Percentiles rank a stretch among this genome's conserved stretches.
Conservation (phyloP, 2,329 filamentous ascomycete species). For the Fusarium sp. region DNA sequence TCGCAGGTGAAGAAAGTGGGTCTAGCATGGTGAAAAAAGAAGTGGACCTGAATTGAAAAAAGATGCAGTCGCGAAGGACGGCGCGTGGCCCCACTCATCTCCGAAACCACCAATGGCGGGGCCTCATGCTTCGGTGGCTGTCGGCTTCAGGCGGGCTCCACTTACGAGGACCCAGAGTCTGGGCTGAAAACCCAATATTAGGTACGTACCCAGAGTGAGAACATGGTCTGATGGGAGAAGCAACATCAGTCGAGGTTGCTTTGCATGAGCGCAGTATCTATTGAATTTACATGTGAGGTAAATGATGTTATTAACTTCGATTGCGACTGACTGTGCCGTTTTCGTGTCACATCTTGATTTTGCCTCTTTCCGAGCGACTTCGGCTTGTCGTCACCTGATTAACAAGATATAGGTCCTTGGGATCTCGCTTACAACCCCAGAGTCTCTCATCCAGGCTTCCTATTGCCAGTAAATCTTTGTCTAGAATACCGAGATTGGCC, state of each 20-base stretch:
- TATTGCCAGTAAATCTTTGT: background rate
- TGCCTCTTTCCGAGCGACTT: slow-evolving; percentile 27
- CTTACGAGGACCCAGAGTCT: slow-evolving; percentile 17
- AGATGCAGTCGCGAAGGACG: slow-evolving; percentile 19
- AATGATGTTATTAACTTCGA: background rate
- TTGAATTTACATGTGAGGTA: background rate
- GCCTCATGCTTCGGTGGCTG: slow-evolving; percentile 25
- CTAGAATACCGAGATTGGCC: slow-evolving; percentile 22
- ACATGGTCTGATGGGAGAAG: slow-evolving; percentile 24
- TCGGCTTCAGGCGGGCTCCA: slow-evolving; percentile 26
- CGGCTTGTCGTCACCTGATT: slow-evolving; percentile 17
- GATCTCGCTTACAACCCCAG: slow-evolving; percentile 17
- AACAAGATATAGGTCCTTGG: slow-evolving; percentile 8
- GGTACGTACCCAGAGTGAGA: slow-evolving; percentile 25
- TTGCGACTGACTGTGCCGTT: background rate
- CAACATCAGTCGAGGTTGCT: slow-evolving; percentile 35
- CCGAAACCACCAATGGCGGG: slow-evolving; percentile 36
- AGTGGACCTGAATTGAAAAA: slow-evolving; percentile 2
- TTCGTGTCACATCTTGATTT: background rate
- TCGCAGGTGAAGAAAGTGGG: slow-evolving; percentile 31
- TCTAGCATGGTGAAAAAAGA: background rate
- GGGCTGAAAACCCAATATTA: background rate
- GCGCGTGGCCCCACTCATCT: slow-evolving; percentile 32
- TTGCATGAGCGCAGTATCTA: slow-evolving; percentile 1
- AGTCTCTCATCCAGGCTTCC: background rate